Base-by-base conservation (phyloP, 2,329 filamentous ascomycete species). In the Pseudogymnoascus destructans region DNA sequence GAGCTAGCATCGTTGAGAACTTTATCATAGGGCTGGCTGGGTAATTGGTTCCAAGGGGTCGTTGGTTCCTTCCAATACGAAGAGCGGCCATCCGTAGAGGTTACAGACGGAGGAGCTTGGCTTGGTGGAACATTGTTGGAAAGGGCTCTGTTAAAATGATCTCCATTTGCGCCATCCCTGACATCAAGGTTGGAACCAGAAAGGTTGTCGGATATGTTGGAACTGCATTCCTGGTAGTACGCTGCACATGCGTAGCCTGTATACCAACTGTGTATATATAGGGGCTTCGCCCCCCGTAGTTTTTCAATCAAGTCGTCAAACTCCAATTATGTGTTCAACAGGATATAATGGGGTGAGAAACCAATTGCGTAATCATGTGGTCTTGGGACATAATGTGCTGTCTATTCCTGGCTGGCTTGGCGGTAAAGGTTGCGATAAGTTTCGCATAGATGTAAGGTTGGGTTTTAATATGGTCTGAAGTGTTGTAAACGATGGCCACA, bases 401-500 rank as follows among this genome's bases (percentile, higher is more conserved):
- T 52, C 25, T 17, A 52, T 15, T 17, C 15, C 5, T 17, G 25
- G 25, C 7, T 52, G 23, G 46, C 5, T 30, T 52, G 23, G 25
- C 17, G 9, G 25, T 52, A 52, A 6, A 52, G 25, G 25, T 9
- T 30, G 46, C 4, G 23, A 19, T 30, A 2, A 5, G 46, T 30
- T 30, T 17, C n/a, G 23, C 61, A 52, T 17, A 60, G 62, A 52
- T 60, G 63, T 49, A 61, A 59, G 13, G 55, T 38, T n/a, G 60
- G 60, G 2, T 30, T 52, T 30, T 5, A 52, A 9, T 13, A 52
- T 30, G 25, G 59, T 40, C 49, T 64, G 64, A 36, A 66, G 64
- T 3, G 58, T 9, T 23, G 65, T 65, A 56, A 69, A 67, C 2
- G 63, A 61, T 21, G 66, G 62, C 66, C 67, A 69, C 3, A 65